These are phyloP conservation scores for Rhynchospora tenuis DNA, from an alignment of 176 grass and related monocot genomes.

Conservation along the genomic window DNA sequence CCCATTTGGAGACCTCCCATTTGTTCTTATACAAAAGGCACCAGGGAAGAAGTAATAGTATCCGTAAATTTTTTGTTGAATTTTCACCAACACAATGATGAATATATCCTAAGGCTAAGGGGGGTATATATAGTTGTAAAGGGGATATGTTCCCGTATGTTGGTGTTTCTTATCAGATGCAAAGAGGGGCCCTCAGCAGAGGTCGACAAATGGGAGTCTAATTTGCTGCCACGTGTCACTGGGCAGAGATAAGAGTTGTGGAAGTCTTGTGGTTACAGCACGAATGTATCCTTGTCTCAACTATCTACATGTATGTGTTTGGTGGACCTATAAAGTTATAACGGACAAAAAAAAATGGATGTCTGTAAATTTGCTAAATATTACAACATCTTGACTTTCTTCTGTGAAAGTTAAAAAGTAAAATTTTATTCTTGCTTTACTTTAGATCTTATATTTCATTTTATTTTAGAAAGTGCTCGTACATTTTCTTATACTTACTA, in stretches of 20 bases:
- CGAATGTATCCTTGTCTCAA: background rate
- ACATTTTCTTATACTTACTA: too few relatives aligned
- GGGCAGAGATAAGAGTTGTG: background rate
- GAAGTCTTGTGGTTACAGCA: background rate
- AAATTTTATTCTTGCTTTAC: background rate
- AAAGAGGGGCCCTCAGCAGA: background rate
- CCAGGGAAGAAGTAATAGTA: background rate
- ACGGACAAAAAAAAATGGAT: background rate
- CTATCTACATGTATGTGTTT: background rate
- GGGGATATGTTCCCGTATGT: background rate
- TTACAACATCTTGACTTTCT: background rate
- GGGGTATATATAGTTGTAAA: background rate
- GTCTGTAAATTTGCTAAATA: background rate
- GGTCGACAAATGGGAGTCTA: background rate
- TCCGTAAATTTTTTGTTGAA: background rate
- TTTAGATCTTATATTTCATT: background rate
- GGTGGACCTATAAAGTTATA: background rate
- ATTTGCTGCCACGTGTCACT: background rate
- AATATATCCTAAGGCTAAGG: background rate
- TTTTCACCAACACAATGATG: background rate
- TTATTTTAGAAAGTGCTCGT: too few relatives aligned
- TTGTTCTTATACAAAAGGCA: constrained; percentile 15
- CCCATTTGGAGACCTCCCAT: constrained; percentile 71
- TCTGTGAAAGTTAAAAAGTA: background rate
- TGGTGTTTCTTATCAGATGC: constrained; percentile 2